A percentile compares a stretch with the other conserved stretches of the same genome.
These are phyloP conservation scores for Colletotrichum euphorbiae DNA, from an alignment of 2,329 filamentous ascomycete species.

Conservation along the genomic window DNA sequence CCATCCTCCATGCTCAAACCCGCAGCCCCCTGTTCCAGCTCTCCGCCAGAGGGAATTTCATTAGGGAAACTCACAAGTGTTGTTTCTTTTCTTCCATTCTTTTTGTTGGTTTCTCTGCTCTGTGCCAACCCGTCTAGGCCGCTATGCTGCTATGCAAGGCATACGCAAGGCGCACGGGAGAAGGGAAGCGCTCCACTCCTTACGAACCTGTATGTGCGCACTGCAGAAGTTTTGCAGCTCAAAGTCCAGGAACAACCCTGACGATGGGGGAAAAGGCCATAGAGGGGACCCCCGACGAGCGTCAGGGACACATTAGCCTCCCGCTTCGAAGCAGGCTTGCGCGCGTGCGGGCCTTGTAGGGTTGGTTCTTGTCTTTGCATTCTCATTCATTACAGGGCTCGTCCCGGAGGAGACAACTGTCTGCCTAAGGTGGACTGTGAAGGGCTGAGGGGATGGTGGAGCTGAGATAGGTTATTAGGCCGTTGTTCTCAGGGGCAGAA, in stretches of 20 bases:
- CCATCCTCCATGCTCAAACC: conserved; percentile 3
- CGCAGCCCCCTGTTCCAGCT: not conserved
- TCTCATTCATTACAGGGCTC: conserved; percentile 47
- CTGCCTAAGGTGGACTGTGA: conserved; percentile 37
- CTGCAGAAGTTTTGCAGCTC: conserved; percentile 30
- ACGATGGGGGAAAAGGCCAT: conserved; percentile 2
- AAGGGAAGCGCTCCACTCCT: conserved; percentile 22
- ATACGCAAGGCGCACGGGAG: conserved; percentile 20
- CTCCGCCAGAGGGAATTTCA: not conserved
- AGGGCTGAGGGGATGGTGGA: conserved; percentile 1
- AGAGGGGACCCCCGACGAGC: conserved; percentile 2
- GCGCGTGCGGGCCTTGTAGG: conserved; percentile 55
- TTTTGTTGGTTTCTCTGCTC: not conserved
- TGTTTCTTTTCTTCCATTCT: conserved; percentile 6
- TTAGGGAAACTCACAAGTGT: not conserved
- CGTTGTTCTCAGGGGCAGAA: not conserved
- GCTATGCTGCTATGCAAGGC: conserved; percentile 3
- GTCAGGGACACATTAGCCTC: conserved; percentile 26
- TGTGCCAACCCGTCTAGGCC: not conserved
- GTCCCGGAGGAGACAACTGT: conserved; percentile 53
- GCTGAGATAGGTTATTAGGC: not conserved
- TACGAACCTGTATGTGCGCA: conserved; percentile 11
- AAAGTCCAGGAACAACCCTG: conserved; percentile 30
- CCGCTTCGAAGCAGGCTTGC: conserved; percentile 30
- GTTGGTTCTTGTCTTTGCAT: not conserved